Evolutionary conservation across 768 basidiomycete species (phyloP).

Genomic region (Pluteus cervinus): DNA sequence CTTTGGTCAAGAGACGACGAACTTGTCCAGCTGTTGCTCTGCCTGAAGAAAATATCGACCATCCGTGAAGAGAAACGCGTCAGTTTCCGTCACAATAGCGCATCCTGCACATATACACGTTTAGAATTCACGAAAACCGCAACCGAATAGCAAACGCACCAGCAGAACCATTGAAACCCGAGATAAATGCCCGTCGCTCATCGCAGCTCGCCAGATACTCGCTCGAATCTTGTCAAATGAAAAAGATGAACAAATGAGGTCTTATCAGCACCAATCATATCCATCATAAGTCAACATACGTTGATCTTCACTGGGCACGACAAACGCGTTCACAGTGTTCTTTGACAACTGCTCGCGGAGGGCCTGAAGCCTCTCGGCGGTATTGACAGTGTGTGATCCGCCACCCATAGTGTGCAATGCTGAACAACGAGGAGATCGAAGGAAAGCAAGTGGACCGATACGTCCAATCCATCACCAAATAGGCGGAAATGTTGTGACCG

Average conservation of each 20-base stretch:
- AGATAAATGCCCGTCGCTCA: slow-evolving; percentile 80
- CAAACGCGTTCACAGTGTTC: slow-evolving; percentile 58
- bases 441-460: no score
- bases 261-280: slow-evolving; percentile 2
- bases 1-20: slow-evolving; percentile 15
- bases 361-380: slow-evolving; percentile 52
- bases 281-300: slow-evolving; percentile 46
- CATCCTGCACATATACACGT: slow-evolving; percentile 12
- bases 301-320: slow-evolving; percentile 91
- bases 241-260: background rate
- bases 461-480: no score
- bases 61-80: slow-evolving; percentile 87
- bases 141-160: slow-evolving; percentile 35
- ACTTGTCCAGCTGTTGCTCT: slow-evolving; percentile 81
- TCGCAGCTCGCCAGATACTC: slow-evolving; percentile 87
- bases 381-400: slow-evolving; percentile 47
- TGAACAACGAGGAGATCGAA: no score
- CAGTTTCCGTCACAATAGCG: slow-evolving; percentile 12
- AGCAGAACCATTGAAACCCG: slow-evolving; percentile 92
- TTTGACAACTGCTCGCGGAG: slow-evolving; percentile 69
- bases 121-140: slow-evolving; percentile 1
- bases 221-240: slow-evolving; percentile 57
- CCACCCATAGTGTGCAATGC: slow-evolving; percentile 34
- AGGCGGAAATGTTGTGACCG: no score
- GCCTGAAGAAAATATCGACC: slow-evolving; percentile 96